These are phyloP conservation scores for Diospyros kaki DNA, from an alignment of 148 eudicot species.

Conservation along the genomic window DNA sequence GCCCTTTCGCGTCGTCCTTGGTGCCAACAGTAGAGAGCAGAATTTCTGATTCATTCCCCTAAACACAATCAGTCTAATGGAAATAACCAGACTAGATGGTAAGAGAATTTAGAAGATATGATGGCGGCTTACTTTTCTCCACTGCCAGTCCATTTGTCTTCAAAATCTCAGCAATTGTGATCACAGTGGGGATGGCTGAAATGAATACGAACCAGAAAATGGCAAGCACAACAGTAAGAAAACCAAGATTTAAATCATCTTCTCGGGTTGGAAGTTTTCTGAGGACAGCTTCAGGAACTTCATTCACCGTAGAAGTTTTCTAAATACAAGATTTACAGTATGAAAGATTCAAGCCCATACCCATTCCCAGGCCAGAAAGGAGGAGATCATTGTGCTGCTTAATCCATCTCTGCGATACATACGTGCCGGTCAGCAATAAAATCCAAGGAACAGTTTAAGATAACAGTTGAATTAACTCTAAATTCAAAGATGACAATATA, in stretches of 20 bases:
- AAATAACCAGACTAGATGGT: background rate
- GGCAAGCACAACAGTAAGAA: too few relatives aligned
- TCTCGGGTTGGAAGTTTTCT: too few relatives aligned
- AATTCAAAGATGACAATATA: too few relatives aligned
- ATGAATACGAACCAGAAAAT: background rate
- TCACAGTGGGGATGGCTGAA: slow-evolving; percentile 54
- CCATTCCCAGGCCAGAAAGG: slow-evolving; percentile 55
- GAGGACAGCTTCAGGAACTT: too few relatives aligned
- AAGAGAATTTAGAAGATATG: background rate
- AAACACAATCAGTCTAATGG: background rate
- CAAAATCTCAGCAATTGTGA: slow-evolving; percentile 43
- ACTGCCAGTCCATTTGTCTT: slow-evolving; percentile 44
- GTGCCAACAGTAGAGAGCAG: slow-evolving; percentile 37
- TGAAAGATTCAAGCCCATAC: slow-evolving; percentile 18
- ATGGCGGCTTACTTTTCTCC: slow-evolving; percentile 33
- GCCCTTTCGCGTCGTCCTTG: slow-evolving; percentile 33
- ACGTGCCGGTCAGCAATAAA: background rate
- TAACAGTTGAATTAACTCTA: too few relatives aligned
- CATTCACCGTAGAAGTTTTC: too few relatives aligned
- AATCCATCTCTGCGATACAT: slow-evolving; percentile 32
- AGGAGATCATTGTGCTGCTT: slow-evolving; percentile 41
- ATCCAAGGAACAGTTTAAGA: background rate
- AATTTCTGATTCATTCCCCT: slow-evolving; percentile 22
- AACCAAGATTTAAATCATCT: too few relatives aligned
- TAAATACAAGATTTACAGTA: background rate